Conservation (phyloP, 805 yeast species). For the Cyberlindnera japonica region DNA sequence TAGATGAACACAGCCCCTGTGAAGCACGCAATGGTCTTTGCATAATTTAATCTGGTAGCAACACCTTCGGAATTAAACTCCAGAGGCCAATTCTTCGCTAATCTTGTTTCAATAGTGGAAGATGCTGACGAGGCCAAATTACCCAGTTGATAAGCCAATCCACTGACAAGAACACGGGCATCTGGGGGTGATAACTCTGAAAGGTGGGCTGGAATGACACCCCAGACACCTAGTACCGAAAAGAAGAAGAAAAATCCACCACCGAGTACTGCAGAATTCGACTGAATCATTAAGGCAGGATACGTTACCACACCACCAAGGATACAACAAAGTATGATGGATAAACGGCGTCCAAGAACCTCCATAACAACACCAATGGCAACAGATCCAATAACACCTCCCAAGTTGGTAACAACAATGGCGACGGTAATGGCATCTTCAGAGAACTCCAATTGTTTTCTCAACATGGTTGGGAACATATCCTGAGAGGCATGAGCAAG, state of each 20-base stretch:
- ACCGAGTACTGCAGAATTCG: constrained; percentile 41
- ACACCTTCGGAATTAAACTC: constrained; percentile 30
- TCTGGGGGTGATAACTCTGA: constrained; percentile 65
- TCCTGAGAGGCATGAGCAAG: constrained; percentile 75
- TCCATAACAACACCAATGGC: constrained; percentile 53
- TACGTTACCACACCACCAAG: constrained; percentile 59
- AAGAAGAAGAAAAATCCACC: constrained; percentile 65
- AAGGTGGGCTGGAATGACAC: constrained; percentile 62
- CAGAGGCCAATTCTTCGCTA: constrained; percentile 60
- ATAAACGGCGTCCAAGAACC: constrained; percentile 61
- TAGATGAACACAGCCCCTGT: constrained; percentile 64
- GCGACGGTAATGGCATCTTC: constrained; percentile 52
- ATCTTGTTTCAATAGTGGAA: constrained; percentile 62
- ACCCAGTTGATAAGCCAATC: constrained; percentile 67
- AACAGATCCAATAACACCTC: constrained; percentile 64
- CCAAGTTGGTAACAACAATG: constrained; percentile 59
- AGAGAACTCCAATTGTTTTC: constrained; percentile 46
- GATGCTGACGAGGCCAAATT: constrained; percentile 70
- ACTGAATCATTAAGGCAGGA: constrained; percentile 48
- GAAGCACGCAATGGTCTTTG: constrained; percentile 66
- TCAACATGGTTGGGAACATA: constrained; percentile 61
- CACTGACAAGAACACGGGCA: constrained; percentile 58
- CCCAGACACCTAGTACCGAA: constrained; percentile 72
- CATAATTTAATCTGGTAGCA: constrained; percentile 42
- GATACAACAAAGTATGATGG: constrained; percentile 48